Percentiles rank a stretch among this genome's conserved stretches.
Conservation (phyloP, 2,329 filamentous ascomycete species). For the Fusarium heterosporum region DNA sequence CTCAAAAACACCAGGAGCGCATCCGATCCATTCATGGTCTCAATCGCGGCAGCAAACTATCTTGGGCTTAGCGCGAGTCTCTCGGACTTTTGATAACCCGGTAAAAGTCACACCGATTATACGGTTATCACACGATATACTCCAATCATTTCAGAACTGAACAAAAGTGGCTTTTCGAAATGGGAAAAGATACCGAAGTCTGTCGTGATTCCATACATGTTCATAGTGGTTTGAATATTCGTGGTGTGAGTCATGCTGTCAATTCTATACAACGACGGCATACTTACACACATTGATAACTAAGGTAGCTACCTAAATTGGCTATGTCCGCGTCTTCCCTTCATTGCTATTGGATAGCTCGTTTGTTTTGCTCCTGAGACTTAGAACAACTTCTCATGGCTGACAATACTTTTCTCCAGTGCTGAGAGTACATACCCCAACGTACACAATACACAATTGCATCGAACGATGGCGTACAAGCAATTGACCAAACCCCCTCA, state of each 20-base stretch:
- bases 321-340: background rate
- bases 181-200: background rate
- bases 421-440: background rate
- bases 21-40: slow-evolving; percentile 39
- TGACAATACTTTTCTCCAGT: background rate
- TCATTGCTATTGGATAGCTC: background rate
- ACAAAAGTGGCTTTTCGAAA: background rate
- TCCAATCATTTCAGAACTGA: background rate
- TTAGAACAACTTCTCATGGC: background rate
- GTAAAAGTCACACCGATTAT: background rate
- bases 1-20: slow-evolving; percentile 46
- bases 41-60: slow-evolving; percentile 29
- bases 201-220: background rate
- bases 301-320: background rate
- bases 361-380: background rate
- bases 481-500: background rate
- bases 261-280: background rate
- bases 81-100: slow-evolving; percentile 38
- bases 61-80: slow-evolving; percentile 21
- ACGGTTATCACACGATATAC: background rate
- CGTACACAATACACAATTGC: background rate
- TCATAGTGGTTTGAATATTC: background rate
- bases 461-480: background rate
- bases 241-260: background rate
- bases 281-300: background rate